These are phyloP conservation scores for Grifola frondosa DNA, from an alignment of 1,284 basidiomycete species.

Conservation along the genomic window DNA sequence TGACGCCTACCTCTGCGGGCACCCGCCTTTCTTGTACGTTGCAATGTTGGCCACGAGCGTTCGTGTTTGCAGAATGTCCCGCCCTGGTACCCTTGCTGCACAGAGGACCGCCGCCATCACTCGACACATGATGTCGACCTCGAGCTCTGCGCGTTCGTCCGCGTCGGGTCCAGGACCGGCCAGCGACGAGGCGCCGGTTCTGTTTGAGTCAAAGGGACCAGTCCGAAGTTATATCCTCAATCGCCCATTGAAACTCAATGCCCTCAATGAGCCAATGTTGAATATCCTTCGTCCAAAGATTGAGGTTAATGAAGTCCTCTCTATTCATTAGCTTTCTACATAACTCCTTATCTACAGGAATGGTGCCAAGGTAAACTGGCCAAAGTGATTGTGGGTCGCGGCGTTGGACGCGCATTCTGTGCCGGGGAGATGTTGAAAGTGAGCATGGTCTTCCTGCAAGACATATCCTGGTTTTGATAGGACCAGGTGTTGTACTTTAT, in stretches of 20 bases:
- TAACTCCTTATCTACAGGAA: constrained; percentile 47
- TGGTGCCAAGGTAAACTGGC: constrained; percentile 78
- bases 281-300: constrained; percentile 69
- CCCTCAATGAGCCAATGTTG: constrained; percentile 86
- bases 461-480: constrained; percentile 3
- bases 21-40: not conserved
- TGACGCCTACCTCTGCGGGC: too few relatives aligned
- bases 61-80: constrained; percentile 46
- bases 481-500: constrained; percentile 54
- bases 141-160: constrained; percentile 12
- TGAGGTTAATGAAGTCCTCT: constrained; percentile 47
- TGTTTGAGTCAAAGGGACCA: constrained; percentile 67
- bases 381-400: constrained; percentile 76
- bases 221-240: constrained; percentile 79
- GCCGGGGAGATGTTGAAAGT: constrained; percentile 95
- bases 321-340: not conserved
- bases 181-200: constrained; percentile 52
- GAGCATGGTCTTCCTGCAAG: constrained; percentile 34
- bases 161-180: constrained; percentile 6
- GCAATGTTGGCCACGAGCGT: constrained; percentile 23
- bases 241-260: constrained; percentile 83
- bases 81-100: constrained; percentile 35
- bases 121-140: constrained; percentile 60
- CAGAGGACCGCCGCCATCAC: constrained; percentile 55
- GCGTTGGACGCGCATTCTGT: constrained; percentile 85